Evolutionary conservation across 345 rosid species (phyloP).

Genomic region (Gossypioides kirkii): DNA sequence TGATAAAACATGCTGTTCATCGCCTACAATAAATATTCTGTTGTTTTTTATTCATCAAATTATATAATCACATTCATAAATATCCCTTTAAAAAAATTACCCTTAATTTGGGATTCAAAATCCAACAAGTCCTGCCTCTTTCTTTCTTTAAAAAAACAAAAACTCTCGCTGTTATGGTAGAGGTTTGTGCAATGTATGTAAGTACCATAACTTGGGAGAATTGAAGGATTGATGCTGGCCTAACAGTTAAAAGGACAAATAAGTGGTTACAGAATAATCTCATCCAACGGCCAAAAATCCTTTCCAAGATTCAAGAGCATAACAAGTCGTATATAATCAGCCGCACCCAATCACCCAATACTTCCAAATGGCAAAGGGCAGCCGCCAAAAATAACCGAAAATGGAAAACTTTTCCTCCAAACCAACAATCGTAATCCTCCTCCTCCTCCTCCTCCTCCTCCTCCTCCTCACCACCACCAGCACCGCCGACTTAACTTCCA

Average conservation of each 20-base stretch:
- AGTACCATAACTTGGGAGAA: too few species aligned
- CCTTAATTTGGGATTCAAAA: too few species aligned
- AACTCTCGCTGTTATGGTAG: too few species aligned
- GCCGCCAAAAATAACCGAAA: slow-evolving; percentile 7
- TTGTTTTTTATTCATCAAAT: too few species aligned
- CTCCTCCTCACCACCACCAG: neutral
- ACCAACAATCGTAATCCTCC: neutral
- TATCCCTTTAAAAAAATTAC: too few species aligned
- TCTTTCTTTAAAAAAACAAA: too few species aligned
- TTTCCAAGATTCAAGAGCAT: neutral
- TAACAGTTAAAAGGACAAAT: slow-evolving; percentile 11
- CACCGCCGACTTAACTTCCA: slow-evolving; percentile 9
- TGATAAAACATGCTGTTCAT: fast-evolving
- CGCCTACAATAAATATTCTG: too few species aligned
- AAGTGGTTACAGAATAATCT: neutral
- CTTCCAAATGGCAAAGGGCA: neutral
- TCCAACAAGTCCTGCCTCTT: too few species aligned
- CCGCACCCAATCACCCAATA: neutral
- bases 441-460: neutral
- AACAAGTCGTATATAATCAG: neutral
- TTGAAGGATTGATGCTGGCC: too few species aligned
- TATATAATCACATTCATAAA: too few species aligned
- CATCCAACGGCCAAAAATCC: slow-evolving; percentile 9
- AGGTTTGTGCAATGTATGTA: neutral
- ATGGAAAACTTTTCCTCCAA: slow-evolving; percentile 4